Conservation (phyloP, 441 rosid genomes). For the Iberis amara region DNA sequence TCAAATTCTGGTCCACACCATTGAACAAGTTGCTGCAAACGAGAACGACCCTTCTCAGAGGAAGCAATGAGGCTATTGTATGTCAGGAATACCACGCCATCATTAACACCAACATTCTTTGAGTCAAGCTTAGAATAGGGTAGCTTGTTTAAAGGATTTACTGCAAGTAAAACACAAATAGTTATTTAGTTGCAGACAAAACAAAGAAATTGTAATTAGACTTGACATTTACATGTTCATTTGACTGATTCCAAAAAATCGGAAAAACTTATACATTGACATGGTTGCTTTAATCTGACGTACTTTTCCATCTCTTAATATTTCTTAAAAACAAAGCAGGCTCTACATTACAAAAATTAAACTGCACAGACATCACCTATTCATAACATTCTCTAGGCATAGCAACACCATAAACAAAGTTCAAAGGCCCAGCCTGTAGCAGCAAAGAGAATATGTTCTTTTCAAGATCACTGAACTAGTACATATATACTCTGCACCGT, state of each 20-base stretch:
- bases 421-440: constrained; percentile 12
- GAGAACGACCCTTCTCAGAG: constrained; percentile 98
- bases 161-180: constrained; percentile 41
- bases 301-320: constrained; percentile 1
- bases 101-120: constrained; percentile 78
- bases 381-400: constrained; percentile 20
- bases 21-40: constrained; percentile 94
- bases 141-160: constrained; percentile 94
- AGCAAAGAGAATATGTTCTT: constrained; percentile 13
- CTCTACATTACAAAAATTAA: neutral
- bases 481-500: constrained; percentile 8
- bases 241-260: constrained; percentile 16
- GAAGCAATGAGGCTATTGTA: constrained; percentile 98
- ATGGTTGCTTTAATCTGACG: neutral
- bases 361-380: constrained; percentile 24
- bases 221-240: constrained; percentile 14
- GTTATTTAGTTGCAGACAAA: constrained; percentile 17
- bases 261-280: constrained; percentile 9
- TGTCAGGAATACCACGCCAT: constrained; percentile 91
- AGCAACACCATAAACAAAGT: constrained; percentile 6
- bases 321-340: neutral
- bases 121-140: constrained; percentile 98
- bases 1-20: constrained; percentile 91
- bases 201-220: constrained; percentile 14
- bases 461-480: neutral